phyloP scores from a whole-genome alignment of 129 eudicot genomes.

The Escallonia herrerae region DNA sequence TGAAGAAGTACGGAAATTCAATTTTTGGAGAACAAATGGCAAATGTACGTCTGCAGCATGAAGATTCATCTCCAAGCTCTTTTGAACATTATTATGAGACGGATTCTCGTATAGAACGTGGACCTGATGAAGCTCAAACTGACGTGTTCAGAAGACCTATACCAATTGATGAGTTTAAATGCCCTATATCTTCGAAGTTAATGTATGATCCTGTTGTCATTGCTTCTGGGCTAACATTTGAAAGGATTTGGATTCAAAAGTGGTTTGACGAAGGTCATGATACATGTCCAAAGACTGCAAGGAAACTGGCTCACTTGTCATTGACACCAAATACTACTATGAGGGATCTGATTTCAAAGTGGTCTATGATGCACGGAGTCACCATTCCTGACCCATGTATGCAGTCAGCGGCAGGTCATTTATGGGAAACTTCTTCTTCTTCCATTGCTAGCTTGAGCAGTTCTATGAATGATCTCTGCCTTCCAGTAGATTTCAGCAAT shows the following conservation, averaged over 20 bases:
- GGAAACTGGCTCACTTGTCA: conserved; percentile 33
- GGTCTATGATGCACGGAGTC: conserved; percentile 44
- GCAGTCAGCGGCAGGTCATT: conserved; percentile 16
- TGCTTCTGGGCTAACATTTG: conserved; percentile 74
- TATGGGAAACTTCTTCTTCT: conserved; percentile 50
- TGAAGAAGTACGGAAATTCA: conserved; percentile 39
- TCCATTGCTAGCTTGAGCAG: conserved; percentile 64
- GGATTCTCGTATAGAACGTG: conserved; percentile 10
- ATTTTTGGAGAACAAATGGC: conserved; percentile 23
- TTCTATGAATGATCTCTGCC: conserved; percentile 55
- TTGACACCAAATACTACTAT: conserved; percentile 48
- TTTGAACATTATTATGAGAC: conserved; percentile 5
- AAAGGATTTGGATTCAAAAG: conserved; percentile 71
- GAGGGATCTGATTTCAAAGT: conserved; percentile 47
- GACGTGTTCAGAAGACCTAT: conserved; percentile 14
- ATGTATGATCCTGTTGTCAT: conserved; percentile 86
- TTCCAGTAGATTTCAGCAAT: conserved; percentile 61
- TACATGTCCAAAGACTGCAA: conserved; percentile 66
- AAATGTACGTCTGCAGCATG: conserved; percentile 21
- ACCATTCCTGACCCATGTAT: conserved; percentile 32
- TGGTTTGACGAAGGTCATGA: conserved; percentile 86
- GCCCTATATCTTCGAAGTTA: conserved; percentile 58
- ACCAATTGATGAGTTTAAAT: conserved; percentile 62
- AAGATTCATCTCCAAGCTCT: conserved; percentile 16
- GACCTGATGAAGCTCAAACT: conserved; percentile 18